These are phyloP conservation scores for Yarrowia deformans DNA, from an alignment of 805 yeast genomes.

Conservation along the genomic window DNA sequence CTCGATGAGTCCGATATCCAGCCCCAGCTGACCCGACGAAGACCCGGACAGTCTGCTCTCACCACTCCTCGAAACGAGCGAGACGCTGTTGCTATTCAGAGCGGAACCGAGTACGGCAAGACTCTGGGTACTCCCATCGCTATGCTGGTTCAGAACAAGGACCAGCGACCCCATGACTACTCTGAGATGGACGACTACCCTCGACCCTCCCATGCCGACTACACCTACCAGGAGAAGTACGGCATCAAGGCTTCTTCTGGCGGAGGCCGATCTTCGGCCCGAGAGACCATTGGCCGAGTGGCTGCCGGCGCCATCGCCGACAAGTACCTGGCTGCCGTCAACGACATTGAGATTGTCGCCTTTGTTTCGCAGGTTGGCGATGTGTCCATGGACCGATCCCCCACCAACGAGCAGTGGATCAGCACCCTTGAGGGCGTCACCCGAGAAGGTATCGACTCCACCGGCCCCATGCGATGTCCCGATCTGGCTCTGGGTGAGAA, in stretches of 20 bases:
- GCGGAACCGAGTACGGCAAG: conserved; percentile 89
- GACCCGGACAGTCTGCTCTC: conserved; percentile 94
- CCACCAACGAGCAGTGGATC: conserved; percentile 69
- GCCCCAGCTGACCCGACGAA: conserved; percentile 94
- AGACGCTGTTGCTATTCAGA: conserved; percentile 89
- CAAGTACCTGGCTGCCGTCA: conserved; percentile 76
- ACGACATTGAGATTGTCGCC: conserved; percentile 91
- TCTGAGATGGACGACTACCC: conserved; percentile 94
- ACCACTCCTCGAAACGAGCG: conserved; percentile 96
- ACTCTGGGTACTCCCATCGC: conserved; percentile 96
- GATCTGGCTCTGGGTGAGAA: conserved; percentile 70
- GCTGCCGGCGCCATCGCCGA: conserved; percentile 99
- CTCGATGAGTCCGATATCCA: conserved; percentile 88
- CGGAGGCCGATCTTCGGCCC: conserved; percentile 96
- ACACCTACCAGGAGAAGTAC: conserved; percentile 87
- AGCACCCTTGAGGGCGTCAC: conserved; percentile 76
- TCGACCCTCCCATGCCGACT: conserved; percentile 98
- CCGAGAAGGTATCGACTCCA: conserved; percentile 83
- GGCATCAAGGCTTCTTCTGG: conserved; percentile 94
- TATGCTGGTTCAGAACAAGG: conserved; percentile 91
- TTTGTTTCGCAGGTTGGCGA: conserved; percentile 94
- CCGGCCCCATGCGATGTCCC: conserved; percentile 95
- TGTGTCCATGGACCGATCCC: conserved; percentile 76
- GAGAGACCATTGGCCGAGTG: conserved; percentile 98
- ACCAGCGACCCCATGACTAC: conserved; percentile 96